phyloP scores from a whole-genome alignment of 2,329 filamentous ascomycete genomes.

The Dendryphion nanum region DNA sequence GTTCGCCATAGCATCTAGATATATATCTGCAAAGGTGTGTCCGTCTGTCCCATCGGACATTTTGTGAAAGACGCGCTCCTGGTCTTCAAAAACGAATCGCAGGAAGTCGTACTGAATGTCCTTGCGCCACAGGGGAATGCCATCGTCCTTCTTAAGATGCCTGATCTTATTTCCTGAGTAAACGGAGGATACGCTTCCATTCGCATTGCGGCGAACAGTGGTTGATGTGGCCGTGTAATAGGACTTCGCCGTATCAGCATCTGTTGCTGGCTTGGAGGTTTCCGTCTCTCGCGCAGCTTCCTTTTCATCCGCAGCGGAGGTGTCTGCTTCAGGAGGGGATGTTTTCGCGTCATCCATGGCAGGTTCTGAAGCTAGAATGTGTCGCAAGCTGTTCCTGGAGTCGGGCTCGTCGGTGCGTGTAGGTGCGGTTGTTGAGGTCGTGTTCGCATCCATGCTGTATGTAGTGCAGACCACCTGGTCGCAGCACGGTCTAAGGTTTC shows the following conservation, averaged over 20 bases:
- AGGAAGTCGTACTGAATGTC: slow-evolving; percentile 90
- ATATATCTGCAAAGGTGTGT: slow-evolving; percentile 81
- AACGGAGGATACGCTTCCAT: slow-evolving; percentile 64
- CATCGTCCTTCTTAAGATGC: slow-evolving; percentile 85
- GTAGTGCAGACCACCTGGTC: slow-evolving; percentile 5
- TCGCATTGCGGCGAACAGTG: slow-evolving; percentile 60
- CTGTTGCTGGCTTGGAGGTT: slow-evolving; percentile 23
- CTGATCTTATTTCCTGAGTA: slow-evolving; percentile 75
- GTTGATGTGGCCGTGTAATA: slow-evolving; percentile 51
- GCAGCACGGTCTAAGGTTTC: slow-evolving; percentile 16
- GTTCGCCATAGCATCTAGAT: slow-evolving; percentile 97
- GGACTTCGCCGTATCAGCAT: slow-evolving; percentile 25
- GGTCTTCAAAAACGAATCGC: slow-evolving; percentile 74
- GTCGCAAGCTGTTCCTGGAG: slow-evolving; percentile 39
- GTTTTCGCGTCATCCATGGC: slow-evolving; percentile 35
- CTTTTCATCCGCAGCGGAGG: slow-evolving; percentile 31
- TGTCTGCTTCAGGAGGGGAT: slow-evolving; percentile 25
- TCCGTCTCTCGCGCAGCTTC: slow-evolving; percentile 28
- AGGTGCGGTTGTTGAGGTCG: slow-evolving; percentile 13
- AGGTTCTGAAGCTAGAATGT: slow-evolving; percentile 38
- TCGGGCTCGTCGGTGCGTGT: slow-evolving; percentile 34
- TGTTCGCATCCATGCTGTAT: slow-evolving; percentile 19
- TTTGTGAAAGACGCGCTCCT: slow-evolving; percentile 80
- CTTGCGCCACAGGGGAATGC: slow-evolving; percentile 79
- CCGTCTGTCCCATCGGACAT: slow-evolving; percentile 79